Evolutionary conservation across 2,329 filamentous ascomycete species (phyloP).

Genomic region (Lasiodiplodia hormozganensis): DNA sequence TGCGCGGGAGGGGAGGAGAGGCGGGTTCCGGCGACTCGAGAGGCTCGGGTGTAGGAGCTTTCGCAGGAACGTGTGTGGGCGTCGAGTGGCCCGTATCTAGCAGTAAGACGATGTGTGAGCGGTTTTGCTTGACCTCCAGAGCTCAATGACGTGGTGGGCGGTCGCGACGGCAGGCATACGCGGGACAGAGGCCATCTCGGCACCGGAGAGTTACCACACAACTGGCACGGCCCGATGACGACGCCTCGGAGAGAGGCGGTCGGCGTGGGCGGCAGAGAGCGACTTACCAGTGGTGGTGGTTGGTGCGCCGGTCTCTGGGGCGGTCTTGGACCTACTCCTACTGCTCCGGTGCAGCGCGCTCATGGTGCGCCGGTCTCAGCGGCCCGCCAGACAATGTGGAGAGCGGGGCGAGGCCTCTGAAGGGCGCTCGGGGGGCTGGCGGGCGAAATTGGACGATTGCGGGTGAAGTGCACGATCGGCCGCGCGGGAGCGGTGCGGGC

Average conservation of each 20-base stretch:
- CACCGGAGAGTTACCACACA: background rate
- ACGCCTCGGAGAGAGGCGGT: background rate
- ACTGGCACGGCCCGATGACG: background rate
- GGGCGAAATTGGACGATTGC: constrained; percentile 28
- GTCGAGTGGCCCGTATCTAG: constrained; percentile 21
- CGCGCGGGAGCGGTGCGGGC: constrained; percentile 24
- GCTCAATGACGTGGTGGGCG: constrained; percentile 25
- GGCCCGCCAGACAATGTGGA: constrained; percentile 12
- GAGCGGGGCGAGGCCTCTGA: background rate
- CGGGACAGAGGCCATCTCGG: background rate
- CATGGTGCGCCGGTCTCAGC: constrained; percentile 45
- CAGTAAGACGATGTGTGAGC: constrained; percentile 7
- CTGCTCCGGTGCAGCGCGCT: constrained; percentile 45
- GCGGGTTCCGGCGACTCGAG: constrained; percentile 29
- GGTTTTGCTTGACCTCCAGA: constrained; percentile 11
- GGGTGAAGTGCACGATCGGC: constrained; percentile 24
- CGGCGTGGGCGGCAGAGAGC: constrained; percentile 5
- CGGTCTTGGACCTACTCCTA: constrained; percentile 46
- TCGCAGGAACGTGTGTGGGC: constrained; percentile 20
- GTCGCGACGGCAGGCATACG: background rate
- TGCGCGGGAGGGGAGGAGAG: constrained; percentile 20
- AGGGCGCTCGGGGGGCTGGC: background rate
- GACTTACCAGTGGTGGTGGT: constrained; percentile 20
- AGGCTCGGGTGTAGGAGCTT: constrained; percentile 29
- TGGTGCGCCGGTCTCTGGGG: constrained; percentile 35